Conservation (phyloP, 371 early-diverging fungal species). For the Fennellomyces sp. region DNA sequence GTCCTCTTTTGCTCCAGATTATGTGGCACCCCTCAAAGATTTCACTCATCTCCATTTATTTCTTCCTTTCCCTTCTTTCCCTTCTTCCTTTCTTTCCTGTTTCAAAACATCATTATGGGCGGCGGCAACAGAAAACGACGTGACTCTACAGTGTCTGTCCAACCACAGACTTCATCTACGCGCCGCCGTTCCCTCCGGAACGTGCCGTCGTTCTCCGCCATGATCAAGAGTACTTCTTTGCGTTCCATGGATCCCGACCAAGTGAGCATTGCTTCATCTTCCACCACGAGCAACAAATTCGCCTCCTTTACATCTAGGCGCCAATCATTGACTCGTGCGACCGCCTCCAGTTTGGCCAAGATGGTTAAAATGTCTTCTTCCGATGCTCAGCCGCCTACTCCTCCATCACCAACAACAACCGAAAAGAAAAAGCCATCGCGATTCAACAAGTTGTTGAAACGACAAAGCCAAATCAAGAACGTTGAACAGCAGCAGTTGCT, state of each 20-base stretch:
- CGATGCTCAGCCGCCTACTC: background rate
- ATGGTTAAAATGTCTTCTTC: slow-evolving; percentile 9
- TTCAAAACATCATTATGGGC: background rate
- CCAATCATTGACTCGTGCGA: slow-evolving; percentile 18
- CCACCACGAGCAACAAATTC: background rate
- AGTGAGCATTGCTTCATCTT: background rate
- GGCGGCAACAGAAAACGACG: background rate
- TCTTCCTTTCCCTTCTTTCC: background rate
- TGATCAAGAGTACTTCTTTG: slow-evolving; percentile 8
- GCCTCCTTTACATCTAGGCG: slow-evolving; percentile 9
- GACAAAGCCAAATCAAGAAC: background rate
- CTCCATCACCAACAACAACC: background rate
- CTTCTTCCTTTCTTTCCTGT: background rate
- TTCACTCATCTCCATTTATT: background rate
- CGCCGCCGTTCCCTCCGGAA: slow-evolving; percentile 17
- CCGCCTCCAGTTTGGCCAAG: slow-evolving; percentile 18
- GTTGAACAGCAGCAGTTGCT: background rate
- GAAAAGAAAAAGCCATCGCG: slow-evolving; percentile 6
- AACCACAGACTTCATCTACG: slow-evolving; percentile 1
- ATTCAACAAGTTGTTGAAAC: slow-evolving; percentile 8
- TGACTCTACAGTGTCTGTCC: slow-evolving; percentile 1
- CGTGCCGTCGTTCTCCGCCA: slow-evolving; percentile 6
- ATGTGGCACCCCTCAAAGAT: slow-evolving; percentile 3
- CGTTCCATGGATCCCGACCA: slow-evolving; percentile 9
- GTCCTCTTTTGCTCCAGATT: background rate